Evolutionary conservation across 345 rosid genomes (phyloP), one percentile per base, ranked within the genome.

Genomic region (Sisymbrium irio): DNA sequence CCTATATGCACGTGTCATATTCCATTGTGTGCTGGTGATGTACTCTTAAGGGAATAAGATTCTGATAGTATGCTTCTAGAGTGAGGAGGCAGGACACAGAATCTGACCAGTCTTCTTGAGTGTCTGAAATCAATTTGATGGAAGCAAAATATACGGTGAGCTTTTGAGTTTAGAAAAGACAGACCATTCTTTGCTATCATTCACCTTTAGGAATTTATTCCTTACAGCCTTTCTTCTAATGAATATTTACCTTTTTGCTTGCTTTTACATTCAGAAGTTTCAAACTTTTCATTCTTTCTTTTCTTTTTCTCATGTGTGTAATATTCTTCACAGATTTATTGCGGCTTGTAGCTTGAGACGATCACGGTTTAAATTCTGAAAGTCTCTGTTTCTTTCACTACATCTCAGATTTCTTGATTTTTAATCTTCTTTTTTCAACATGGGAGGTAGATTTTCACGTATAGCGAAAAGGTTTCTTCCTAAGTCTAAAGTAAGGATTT

Each of bases 381-480:
- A n/a, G 42, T 25, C 36, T 53, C 33, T 70, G 54, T 75, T 64
- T 56, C 18, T 50, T 56, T 53, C 17, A 41, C 44, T 13, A 35
- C 10, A 35, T 25, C 57, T 47, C 33, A 36, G 27, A 57, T 69
- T 67, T 6, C 45, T 15, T 55, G 35, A 7, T 20, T 56, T 25
- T 32, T 11, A 62, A 2, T 51, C 56, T 20, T 20, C 7, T 20
- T 22, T n/a, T 20, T 50, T 50, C 60, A 1, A 33, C 4, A 89
- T 85, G 92, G 85, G 90, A 19, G 71, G 60, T 4, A 65, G 67
- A 69, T 64, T 85, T 66, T 80, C 83, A 25, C 73, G 79, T 75
- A 76, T 87, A 46, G 77, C 84, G 7, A 80, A 79, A 77, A 72
- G 87, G 80, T 83, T 83, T 35, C 69, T 80, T 40, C 69, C 79